Evolutionary conservation across 331 rosid genomes (phyloP).

Genomic region (Stylosanthes scabra): DNA sequence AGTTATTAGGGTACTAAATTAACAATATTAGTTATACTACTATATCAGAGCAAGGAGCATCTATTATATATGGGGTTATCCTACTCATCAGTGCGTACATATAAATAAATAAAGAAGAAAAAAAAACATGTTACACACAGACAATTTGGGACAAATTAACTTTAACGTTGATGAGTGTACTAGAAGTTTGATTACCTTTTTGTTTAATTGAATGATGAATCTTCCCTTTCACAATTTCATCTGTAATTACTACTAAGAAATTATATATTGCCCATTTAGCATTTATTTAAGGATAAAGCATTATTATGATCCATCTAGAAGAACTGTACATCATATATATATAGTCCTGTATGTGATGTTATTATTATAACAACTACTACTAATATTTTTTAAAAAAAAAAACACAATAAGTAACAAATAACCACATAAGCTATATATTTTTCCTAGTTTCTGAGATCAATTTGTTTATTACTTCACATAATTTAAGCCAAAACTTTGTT

Average conservation of each 20-base stretch:
- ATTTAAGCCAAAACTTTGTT: neutral
- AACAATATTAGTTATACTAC: neutral
- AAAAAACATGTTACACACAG: neutral
- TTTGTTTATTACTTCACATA: too few species aligned
- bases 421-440: neutral
- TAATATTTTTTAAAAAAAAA: neutral
- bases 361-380: neutral
- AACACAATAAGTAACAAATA: neutral
- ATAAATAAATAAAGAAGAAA: neutral
- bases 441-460: too few species aligned
- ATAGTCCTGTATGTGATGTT: neutral
- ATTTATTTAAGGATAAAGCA: neutral
- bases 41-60: neutral
- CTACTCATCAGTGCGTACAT: neutral
- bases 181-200: slow-evolving; percentile 1
- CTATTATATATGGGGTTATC: neutral
- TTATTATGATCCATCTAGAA: slow-evolving; percentile 27
- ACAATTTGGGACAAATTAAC: neutral
- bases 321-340: neutral
- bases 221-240: slow-evolving; percentile 8
- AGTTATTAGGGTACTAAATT: neutral
- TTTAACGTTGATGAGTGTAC: slow-evolving; percentile 14
- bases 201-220: slow-evolving; percentile 9
- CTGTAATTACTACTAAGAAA: neutral
- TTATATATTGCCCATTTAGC: neutral